Evolutionary conservation across 257 asterid genomes (phyloP), one percentile per base, ranked within the genome.

Genomic region (Fraxinus cuspidata): DNA sequence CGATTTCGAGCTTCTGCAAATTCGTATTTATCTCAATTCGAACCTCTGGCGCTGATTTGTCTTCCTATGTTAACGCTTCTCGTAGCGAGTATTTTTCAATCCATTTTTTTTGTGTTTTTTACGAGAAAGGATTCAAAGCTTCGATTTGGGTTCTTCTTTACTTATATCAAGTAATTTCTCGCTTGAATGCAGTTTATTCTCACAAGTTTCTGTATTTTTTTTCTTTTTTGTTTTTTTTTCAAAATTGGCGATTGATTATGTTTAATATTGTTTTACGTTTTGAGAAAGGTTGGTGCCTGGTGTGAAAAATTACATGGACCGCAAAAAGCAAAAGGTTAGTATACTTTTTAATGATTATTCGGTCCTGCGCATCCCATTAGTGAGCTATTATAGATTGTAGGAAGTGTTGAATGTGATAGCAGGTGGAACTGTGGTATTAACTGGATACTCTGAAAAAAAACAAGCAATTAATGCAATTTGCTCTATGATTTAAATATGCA

Each of bases 301-400:
- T 76, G 96, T 93, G 64, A 78, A 85, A 70, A 88, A 77, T 74
- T 91, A 91, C 76, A 90, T 95, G 6, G 97, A 93, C 79, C 87
- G 91, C 44, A 93, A 95, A 83, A 95, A 95, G 78, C 96, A 89
- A 68, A 93, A 93, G 96, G 99, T 90, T 0, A 18, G 64, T 53
- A 15, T 67, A 34, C 71, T 34, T 72, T 3, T 68, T 15, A 15
- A 28, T 69, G 42, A 56, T 60, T 66, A 66, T 63, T 34, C 6
- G 69, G 29, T 18, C 16, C 15, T 25, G 25, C 42, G 42, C 37
- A 12, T 74, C 77, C 74, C 78, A 38, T 79, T 38, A 64, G 47
- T 69, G 75, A 10, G 21, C 38, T 28, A 9, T 18, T 78, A 3
- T 16, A 53, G 21, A 40, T 44, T 47, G 44, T 16, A 49, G 66